phyloP scores from a whole-genome alignment of 352 stramenopile genomes.

The Phytophthora sp. region DNA sequence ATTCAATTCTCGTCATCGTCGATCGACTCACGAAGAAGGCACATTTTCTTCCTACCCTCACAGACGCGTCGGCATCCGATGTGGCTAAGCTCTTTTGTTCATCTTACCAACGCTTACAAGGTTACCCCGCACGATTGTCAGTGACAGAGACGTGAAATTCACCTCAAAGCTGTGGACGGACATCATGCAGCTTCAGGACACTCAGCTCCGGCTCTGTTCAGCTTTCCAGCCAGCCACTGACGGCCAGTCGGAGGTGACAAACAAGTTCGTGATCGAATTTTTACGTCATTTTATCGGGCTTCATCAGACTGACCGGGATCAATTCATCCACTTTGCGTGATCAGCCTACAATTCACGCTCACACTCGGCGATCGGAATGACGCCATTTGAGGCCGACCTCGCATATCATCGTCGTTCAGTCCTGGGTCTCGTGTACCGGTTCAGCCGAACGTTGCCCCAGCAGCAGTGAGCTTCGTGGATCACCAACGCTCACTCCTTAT shows the following conservation, averaged over 20 bases:
- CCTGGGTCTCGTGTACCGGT: background rate
- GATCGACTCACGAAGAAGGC: background rate
- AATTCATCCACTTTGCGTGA: background rate
- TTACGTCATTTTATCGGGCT: background rate
- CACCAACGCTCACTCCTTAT: background rate
- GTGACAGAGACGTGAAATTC: background rate
- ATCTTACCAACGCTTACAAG: background rate
- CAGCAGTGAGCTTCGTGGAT: background rate
- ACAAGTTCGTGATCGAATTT: background rate
- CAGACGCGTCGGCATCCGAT: background rate
- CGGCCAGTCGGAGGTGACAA: background rate
- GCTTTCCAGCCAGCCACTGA: background rate
- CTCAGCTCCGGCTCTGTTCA: background rate
- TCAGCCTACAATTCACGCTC: background rate
- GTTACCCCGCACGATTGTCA: background rate
- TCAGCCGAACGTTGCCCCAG: background rate
- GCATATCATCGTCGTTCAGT: background rate
- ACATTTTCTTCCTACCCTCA: background rate
- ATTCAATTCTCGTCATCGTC: background rate
- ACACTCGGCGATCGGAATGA: background rate
- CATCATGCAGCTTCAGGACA: background rate
- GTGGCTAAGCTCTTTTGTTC: too few relatives aligned
- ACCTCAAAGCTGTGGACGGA: background rate
- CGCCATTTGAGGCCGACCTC: background rate
- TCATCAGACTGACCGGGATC: background rate